A percentile compares a stretch with the other conserved stretches of the same genome.
Conservation (phyloP, 2,329 filamentous ascomycete species). For the Cordyceps farinosa region DNA sequence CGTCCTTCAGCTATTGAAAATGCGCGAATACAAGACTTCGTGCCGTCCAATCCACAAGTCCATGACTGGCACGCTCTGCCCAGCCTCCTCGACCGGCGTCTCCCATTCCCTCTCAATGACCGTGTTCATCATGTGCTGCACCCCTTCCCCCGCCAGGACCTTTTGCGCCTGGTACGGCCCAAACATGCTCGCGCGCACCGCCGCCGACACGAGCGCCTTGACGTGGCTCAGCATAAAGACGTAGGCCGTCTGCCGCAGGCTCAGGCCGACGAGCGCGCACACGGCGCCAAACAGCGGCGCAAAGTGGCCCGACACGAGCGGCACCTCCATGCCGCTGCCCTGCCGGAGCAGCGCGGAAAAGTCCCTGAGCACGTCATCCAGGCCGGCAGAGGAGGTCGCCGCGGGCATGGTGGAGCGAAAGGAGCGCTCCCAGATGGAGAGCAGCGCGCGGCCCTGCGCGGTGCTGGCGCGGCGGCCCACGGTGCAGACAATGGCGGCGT, state of each 20-base stretch:
- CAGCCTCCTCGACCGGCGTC: constrained; percentile 60
- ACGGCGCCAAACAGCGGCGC: constrained; percentile 69
- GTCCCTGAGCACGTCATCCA: constrained; percentile 28
- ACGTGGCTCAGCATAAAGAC: constrained; percentile 74
- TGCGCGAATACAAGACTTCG: constrained; percentile 78
- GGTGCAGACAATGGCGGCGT: constrained; percentile 74
- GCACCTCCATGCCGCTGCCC: constrained; percentile 29
- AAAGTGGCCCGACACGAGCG: constrained; percentile 59
- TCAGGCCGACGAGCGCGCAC: constrained; percentile 58
- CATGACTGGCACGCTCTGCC: constrained; percentile 72
- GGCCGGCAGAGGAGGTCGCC: constrained; percentile 23
- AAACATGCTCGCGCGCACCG: constrained; percentile 71
- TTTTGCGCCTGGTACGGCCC: constrained; percentile 78
- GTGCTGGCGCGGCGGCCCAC: constrained; percentile 72
- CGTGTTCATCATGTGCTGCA: constrained; percentile 55
- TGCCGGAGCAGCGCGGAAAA: constrained; percentile 36
- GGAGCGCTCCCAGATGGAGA: constrained; percentile 73
- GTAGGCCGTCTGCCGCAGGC: constrained; percentile 62
- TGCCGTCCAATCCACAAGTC: constrained; percentile 82
- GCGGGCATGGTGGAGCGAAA: constrained; percentile 44
- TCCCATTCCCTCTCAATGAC: constrained; percentile 60
- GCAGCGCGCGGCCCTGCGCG: constrained; percentile 70
- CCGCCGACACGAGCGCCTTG: constrained; percentile 72
- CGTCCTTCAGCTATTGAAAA: constrained; percentile 69
- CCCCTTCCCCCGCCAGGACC: constrained; percentile 58